Evolutionary conservation across 2,329 filamentous ascomycete species (phyloP).

Genomic region (Aspergillus persii): DNA sequence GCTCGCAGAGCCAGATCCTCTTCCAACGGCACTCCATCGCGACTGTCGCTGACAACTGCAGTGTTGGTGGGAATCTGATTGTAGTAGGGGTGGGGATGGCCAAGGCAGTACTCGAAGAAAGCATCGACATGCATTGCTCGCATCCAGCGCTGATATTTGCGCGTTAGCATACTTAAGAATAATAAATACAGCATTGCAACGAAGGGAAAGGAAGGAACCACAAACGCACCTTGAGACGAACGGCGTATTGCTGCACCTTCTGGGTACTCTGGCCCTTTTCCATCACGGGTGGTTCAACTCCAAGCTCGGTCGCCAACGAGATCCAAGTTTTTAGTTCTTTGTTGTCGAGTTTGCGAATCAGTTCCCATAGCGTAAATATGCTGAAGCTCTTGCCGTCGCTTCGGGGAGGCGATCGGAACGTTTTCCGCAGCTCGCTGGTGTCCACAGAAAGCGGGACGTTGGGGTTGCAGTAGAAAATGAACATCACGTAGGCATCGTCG

Average conservation of each 20-base stretch:
- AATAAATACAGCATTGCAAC: not conserved
- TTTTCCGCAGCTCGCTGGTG: constrained; percentile 67
- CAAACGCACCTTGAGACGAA: constrained; percentile 73
- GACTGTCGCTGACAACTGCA: constrained; percentile 61
- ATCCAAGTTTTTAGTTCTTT: constrained; percentile 93
- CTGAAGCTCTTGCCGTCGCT: constrained; percentile 86
- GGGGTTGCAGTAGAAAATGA: constrained; percentile 90
- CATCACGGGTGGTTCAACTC: constrained; percentile 78
- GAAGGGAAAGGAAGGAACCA: no score
- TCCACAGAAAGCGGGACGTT: constrained; percentile 69
- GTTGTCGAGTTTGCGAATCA: constrained; percentile 73
- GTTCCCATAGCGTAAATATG: constrained; percentile 71
- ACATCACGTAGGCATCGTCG: constrained; percentile 77
- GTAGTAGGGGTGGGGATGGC: constrained; percentile 76
- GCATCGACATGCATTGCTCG: constrained; percentile 92
- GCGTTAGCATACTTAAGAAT: not conserved
- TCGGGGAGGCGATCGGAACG: constrained; percentile 76
- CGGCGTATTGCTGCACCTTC: constrained; percentile 92
- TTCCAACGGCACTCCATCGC: constrained; percentile 80
- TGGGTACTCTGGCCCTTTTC: constrained; percentile 86
- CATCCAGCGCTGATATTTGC: constrained; percentile 75
- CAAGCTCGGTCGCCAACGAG: constrained; percentile 79
- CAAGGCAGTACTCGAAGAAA: constrained; percentile 86
- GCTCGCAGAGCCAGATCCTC: constrained; percentile 87
- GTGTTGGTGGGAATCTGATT: constrained; percentile 67